Evolutionary conservation across 164 flowering plant genomes (phyloP).

Genomic region (Berberis vulgaris): DNA sequence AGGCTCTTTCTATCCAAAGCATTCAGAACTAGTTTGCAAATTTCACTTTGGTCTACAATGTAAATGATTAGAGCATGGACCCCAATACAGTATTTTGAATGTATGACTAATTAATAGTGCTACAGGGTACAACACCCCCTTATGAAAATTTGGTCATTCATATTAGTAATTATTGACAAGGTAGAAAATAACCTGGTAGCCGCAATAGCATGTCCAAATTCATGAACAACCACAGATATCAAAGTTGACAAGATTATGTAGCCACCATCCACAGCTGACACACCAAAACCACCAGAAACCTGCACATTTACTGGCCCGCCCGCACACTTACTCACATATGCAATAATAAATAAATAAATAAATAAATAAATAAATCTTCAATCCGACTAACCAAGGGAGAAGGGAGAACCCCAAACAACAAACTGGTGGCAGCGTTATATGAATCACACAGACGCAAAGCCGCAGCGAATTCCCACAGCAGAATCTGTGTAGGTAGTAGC

Average conservation of each 20-base stretch:
- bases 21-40: too few relatives aligned
- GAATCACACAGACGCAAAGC: conserved; percentile 19
- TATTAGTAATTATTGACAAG: background rate
- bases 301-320: background rate
- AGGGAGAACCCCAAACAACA: conserved; percentile 27
- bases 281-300: conserved; percentile 17
- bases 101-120: too few relatives aligned
- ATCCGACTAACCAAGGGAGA: conserved; percentile 33
- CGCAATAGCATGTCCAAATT: conserved; percentile 82
- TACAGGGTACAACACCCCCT: too few relatives aligned
- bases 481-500: conserved; percentile 23
- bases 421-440: conserved; percentile 14
- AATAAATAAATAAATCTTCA: background rate
- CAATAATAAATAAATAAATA: background rate
- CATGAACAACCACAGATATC: conserved; percentile 60
- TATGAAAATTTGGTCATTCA: too few relatives aligned
- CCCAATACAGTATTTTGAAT: too few relatives aligned
- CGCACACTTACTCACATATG: too few relatives aligned
- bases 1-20: too few relatives aligned
- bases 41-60: too few relatives aligned
- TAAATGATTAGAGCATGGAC: too few relatives aligned
- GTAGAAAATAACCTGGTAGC: conserved; percentile 60
- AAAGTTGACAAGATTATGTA: conserved; percentile 48
- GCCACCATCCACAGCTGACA: conserved; percentile 44
- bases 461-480: conserved; percentile 30